Conservation (phyloP, 495 filamentous ascomycete species). For the Clohesyomyces aquaticus region DNA sequence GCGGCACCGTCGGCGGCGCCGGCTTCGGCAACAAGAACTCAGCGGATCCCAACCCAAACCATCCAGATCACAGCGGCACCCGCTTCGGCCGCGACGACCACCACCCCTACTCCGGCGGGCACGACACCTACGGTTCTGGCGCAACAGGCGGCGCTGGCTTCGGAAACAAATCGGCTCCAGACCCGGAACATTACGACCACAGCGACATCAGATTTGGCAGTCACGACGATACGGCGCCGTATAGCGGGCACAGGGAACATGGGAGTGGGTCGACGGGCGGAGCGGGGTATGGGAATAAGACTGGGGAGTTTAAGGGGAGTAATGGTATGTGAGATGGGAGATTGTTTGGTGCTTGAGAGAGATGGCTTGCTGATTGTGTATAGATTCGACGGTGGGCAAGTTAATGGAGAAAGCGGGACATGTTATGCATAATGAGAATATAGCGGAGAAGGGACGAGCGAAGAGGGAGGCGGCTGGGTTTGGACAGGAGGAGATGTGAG, state of each 20-base stretch:
- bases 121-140: slow-evolving; percentile 24
- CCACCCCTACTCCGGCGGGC: not conserved
- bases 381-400: slow-evolving; percentile 52
- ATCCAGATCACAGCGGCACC: no score
- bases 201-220: slow-evolving; percentile 33
- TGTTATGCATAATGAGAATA: slow-evolving; percentile 45
- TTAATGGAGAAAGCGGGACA: slow-evolving; percentile 53
- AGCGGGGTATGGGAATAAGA: slow-evolving; percentile 49
- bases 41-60: no score
- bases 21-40: slow-evolving; percentile 43
- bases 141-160: slow-evolving; percentile 38
- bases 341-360: slow-evolving; percentile 2
- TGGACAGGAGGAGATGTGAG: slow-evolving; percentile 14
- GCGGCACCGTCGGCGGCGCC: slow-evolving; percentile 23
- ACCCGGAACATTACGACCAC: slow-evolving; percentile 22
- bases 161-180: slow-evolving; percentile 35
- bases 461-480: slow-evolving; percentile 48
- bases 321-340: slow-evolving; percentile 22
- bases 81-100: slow-evolving; percentile 2
- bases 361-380: not conserved
- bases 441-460: slow-evolving; percentile 46
- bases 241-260: slow-evolving; percentile 34
- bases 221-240: slow-evolving; percentile 27
- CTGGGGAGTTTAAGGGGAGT: slow-evolving; percentile 31
- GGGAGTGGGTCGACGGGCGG: slow-evolving; percentile 39